These are phyloP conservation scores for Elongisporangium senticosum DNA, from an alignment of 352 stramenopile genomes.

Conservation along the genomic window DNA sequence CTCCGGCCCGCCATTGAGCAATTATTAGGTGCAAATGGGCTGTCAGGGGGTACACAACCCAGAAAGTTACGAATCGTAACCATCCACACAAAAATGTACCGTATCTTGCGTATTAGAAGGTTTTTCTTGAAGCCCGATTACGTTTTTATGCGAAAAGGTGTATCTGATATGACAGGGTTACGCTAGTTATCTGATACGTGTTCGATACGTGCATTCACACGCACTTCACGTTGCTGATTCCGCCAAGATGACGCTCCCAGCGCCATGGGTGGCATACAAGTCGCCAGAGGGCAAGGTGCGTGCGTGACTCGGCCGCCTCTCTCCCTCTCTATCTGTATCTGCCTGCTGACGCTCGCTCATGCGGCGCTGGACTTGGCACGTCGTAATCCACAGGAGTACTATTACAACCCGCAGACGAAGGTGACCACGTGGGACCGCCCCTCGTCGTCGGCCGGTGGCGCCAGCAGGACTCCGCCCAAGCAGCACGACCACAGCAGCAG, in stretches of 20 bases:
- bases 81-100: too few species aligned
- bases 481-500: conserved; percentile 22
- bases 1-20: too few species aligned
- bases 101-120: too few species aligned
- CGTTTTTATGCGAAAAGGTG: too few species aligned
- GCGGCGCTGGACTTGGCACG: neutral
- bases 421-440: conserved; percentile 84
- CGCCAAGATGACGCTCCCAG: conserved; percentile 65
- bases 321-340: conserved; percentile 1
- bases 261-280: conserved; percentile 85
- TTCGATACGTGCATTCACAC: too few species aligned
- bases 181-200: too few species aligned
- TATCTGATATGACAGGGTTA: too few species aligned
- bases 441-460: conserved; percentile 18
- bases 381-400: conserved; percentile 64
- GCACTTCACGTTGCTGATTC: too few species aligned
- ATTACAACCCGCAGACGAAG: conserved; percentile 87
- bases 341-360: conserved; percentile 1
- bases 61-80: too few species aligned
- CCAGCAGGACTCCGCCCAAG: conserved; percentile 21
- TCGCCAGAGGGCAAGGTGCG: conserved; percentile 77
- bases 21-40: too few species aligned
- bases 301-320: neutral
- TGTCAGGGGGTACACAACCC: too few species aligned
- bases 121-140: too few species aligned